phyloP scores from a whole-genome alignment of 139 green algal species.

The Auxenochlorella pyrenoidosa region DNA sequence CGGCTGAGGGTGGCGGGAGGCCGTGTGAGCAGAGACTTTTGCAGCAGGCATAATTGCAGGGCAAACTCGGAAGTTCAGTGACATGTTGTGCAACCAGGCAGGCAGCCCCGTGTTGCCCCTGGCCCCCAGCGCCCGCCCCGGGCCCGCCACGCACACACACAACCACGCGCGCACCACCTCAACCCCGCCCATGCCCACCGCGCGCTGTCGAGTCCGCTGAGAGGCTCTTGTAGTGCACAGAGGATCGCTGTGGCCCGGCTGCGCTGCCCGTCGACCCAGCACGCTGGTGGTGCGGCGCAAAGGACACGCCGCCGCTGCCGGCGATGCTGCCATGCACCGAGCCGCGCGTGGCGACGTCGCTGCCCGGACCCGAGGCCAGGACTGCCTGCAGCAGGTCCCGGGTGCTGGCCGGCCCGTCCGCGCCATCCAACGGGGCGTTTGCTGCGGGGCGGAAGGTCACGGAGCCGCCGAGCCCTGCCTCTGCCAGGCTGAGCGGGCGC shows the following conservation, averaged over 20 bases:
- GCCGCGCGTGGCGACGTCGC: constrained; percentile 23
- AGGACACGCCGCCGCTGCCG: background rate
- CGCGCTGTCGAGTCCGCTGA: background rate
- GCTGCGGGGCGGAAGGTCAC: constrained; percentile 18
- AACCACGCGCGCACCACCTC: no score
- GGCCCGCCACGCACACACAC: no score
- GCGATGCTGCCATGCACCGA: background rate
- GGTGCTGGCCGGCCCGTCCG: background rate
- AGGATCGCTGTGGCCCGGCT: background rate
- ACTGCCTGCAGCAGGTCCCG: background rate
- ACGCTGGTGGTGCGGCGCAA: background rate
- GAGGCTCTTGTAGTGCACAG: constrained; percentile 31
- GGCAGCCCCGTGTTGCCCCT: background rate
- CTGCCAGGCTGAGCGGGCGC: background rate
- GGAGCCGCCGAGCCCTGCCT: background rate
- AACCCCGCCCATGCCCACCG: background rate
- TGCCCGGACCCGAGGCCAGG: background rate
- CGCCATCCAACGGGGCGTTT: background rate
- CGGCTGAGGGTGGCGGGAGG: no score
- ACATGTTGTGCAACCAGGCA: background rate
- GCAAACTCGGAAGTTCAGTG: background rate
- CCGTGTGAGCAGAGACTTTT: background rate
- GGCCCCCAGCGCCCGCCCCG: background rate
- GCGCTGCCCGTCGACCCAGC: background rate
- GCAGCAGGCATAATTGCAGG: background rate